These are phyloP conservation scores for Paradendryphiella salina DNA, from an alignment of 2,329 filamentous ascomycete genomes.

Conservation along the genomic window DNA sequence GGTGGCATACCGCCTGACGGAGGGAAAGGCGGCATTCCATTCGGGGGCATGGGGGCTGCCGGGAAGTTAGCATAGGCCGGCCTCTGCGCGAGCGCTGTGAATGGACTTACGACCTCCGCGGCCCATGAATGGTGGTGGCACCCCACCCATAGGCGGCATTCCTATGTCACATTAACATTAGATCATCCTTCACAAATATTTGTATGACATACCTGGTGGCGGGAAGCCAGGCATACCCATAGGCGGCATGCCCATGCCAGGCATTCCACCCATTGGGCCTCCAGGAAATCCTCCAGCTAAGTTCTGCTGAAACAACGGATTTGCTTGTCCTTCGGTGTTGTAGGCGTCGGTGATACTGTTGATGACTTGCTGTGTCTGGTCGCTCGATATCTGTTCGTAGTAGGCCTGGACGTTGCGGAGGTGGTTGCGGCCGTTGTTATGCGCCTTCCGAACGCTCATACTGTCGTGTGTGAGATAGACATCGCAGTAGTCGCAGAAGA, in stretches of 20 bases:
- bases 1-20: slow-evolving; percentile 43
- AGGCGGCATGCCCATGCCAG: slow-evolving; percentile 26
- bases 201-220: slow-evolving; percentile 22
- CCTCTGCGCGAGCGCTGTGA: not conserved
- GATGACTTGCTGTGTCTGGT: slow-evolving; percentile 97
- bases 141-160: slow-evolving; percentile 36
- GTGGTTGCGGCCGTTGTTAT: slow-evolving; percentile 96
- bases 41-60: slow-evolving; percentile 35
- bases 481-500: slow-evolving; percentile 89
- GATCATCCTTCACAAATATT: not conserved
- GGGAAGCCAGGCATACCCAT: slow-evolving; percentile 29
- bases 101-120: slow-evolving; percentile 46
- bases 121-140: slow-evolving; percentile 49
- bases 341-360: slow-evolving; percentile 97
- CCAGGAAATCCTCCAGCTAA: slow-evolving; percentile 55
- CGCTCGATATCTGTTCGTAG: slow-evolving; percentile 98
- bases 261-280: slow-evolving; percentile 29
- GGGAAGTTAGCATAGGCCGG: slow-evolving; percentile 2
- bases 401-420: slow-evolving; percentile 97
- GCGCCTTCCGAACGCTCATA: slow-evolving; percentile 98
- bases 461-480: slow-evolving; percentile 99
- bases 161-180: slow-evolving; percentile 23
- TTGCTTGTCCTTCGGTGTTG: slow-evolving; percentile 88
- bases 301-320: slow-evolving; percentile 70
- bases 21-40: slow-evolving; percentile 38